Evolutionary conservation across 257 asterid species (phyloP), one percentile per base, ranked within the genome.

Genomic region (Nemophila menziesii): DNA sequence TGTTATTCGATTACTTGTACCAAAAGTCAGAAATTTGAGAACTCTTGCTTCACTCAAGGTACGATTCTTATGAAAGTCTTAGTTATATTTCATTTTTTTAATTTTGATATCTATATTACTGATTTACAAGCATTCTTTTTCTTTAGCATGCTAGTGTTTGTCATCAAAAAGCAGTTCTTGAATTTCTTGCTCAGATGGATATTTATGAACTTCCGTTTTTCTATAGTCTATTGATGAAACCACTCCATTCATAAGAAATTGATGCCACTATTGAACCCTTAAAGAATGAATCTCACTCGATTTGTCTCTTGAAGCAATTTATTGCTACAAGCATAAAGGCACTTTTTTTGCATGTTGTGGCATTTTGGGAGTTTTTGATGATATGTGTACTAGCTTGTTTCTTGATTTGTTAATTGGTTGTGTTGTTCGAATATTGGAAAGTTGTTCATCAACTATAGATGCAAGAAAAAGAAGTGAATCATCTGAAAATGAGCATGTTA

Each of bases 31-130:
- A 60, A 89, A 74, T 45, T 54, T 78, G 55, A 89, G 78, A 65
- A 64, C 72, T 61, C 95, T 83, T 43, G 78, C 82, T 39, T 57
- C 77, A 39, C 74, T 77, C 55, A 84, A 89, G 98, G 98, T 89
- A 72, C 38, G 39, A 12, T 43, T 54, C 12, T 24, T 5, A 29
- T 21, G 43, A 11, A n/a, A n/a, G n/a, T n/a, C n/a, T n/a, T n/a
- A n/a, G n/a, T n/a, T n/a, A n/a, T n/a, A n/a, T n/a, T n/a, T n/a
- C n/a, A n/a, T n/a, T n/a, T n/a, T n/a, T n/a, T n/a, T n/a, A n/a
- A n/a, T n/a, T n/a, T n/a, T 46, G n/a, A 46, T 23, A 39, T 16
- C 19, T 69, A 29, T 7, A 2, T 2, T 13, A 34, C 43, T 29
- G 38, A 53, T 36, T 49, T 33, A 51, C 16, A 52, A 22, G 47